Base-by-base conservation (phyloP, 768 basidiomycete genomes). In the Boletus huronensis region DNA sequence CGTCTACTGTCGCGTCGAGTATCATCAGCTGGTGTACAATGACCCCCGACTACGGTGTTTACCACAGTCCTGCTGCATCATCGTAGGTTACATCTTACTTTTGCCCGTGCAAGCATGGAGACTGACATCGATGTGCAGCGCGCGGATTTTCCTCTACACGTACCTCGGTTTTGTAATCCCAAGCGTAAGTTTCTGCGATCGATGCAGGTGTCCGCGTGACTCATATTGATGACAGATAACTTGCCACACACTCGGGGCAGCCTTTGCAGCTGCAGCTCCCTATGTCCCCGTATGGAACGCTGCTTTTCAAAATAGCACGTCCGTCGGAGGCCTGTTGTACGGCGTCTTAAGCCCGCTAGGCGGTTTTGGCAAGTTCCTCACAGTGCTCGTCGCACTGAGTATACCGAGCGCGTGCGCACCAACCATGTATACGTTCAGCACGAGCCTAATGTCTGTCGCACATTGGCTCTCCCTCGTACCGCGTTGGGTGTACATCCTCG, bases 341-440 rank as follows among this genome's bases (percentile, higher is more conserved):
- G 72, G 75, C 0, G 59, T 78, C 11, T 59, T 79, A 44, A 49
- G 60, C 0, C 75, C 75, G 3, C 60, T 74, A 0, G 77, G 78
- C 7, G 69, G 72, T 1, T 80, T 80, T 47, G 77, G 77, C 46
- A 74, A 75, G 60, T 75, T 80, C 66, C 69, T 81, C 29, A 74
- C 74, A 0, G 76, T 79, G 35, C 57, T 85, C 23, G 70, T 83
- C 42, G 81, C 82, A 23, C 68, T 85, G 48, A 77, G 74, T 47
- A 75, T 82, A 34, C 77, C 79, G 10, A 79, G 78, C 55, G 82
- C 82, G 45, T 77, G 79, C 36, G 81, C 80, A 2, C 82, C 82
- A 0, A 81, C 81, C 36, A 81, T 84, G 72, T 85, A 85, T 64
- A 77, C 77, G 13, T 79, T 77, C 61, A 72, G 74, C 19, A 76